Percentiles rank a stretch among this genome's conserved stretches.
Evolutionary conservation across 2,329 filamentous ascomycete species (phyloP).

Genomic region (Arthrocladium fulminans): DNA sequence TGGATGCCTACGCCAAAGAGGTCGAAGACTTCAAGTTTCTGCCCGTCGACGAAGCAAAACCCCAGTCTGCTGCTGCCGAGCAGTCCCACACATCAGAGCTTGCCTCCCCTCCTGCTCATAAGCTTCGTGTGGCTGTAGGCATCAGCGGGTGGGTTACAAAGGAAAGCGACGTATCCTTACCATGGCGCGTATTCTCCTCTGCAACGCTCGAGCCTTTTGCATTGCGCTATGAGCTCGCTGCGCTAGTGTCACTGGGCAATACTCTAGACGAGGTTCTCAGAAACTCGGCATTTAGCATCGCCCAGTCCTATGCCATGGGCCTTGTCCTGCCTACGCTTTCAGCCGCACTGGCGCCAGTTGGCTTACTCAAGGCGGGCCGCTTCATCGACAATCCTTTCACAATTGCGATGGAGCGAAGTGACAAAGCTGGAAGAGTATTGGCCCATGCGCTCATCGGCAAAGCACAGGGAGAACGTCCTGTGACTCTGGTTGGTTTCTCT

Average conservation of each 20-base stretch:
- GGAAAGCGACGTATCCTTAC: conserved; percentile 53
- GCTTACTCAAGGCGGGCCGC: conserved; percentile 50
- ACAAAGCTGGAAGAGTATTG: conserved; percentile 62
- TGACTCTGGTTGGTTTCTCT: conserved; percentile 64
- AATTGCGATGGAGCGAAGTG: conserved; percentile 57
- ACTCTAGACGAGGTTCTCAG: conserved; percentile 62
- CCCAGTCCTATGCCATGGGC: conserved; percentile 62
- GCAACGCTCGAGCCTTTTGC: conserved; percentile 60
- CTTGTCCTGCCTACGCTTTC: conserved; percentile 54
- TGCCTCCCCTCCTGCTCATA: conserved; percentile 7
- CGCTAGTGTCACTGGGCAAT: conserved; percentile 59
- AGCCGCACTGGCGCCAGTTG: conserved; percentile 56
- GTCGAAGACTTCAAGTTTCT: conserved; percentile 72
- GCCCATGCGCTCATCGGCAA: conserved; percentile 66
- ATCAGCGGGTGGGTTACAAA: conserved; percentile 64
- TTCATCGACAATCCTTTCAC: conserved; percentile 65
- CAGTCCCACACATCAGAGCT: neutral
- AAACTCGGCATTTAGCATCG: conserved; percentile 61
- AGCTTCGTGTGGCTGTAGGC: conserved; percentile 62
- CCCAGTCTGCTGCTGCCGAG: neutral
- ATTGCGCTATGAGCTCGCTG: conserved; percentile 64
- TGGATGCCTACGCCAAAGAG: conserved; percentile 67
- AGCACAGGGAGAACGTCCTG: conserved; percentile 62
- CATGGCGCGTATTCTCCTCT: conserved; percentile 61
- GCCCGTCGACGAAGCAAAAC: conserved; percentile 48